Percentiles rank a stretch among this genome's conserved stretches.
These are phyloP conservation scores for Talaromyces islandicus DNA, from an alignment of 2,329 filamentous ascomycete species.

Conservation along the genomic window DNA sequence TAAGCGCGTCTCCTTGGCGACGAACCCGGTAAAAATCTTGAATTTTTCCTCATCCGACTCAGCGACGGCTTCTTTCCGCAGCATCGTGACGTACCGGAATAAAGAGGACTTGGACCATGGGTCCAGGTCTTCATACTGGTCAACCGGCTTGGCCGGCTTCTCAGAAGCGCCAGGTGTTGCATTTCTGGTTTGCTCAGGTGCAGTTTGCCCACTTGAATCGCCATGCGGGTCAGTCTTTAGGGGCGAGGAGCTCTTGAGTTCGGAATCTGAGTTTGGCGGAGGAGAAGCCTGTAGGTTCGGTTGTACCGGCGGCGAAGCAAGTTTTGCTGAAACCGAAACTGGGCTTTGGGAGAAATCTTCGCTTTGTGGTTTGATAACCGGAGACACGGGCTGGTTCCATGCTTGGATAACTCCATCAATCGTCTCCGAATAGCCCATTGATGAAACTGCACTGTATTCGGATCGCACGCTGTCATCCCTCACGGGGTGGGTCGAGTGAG, in stretches of 20 bases:
- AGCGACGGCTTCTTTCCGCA: conserved; percentile 45
- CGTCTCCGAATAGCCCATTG: conserved; percentile 25
- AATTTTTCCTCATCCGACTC: conserved; percentile 47
- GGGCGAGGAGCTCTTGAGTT: background rate
- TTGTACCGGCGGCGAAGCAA: conserved; percentile 10
- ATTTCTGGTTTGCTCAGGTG: conserved; percentile 2
- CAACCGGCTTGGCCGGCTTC: conserved; percentile 18
- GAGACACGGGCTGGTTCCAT: conserved; percentile 32
- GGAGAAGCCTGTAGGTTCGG: background rate
- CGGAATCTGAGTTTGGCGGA: conserved; percentile 5
- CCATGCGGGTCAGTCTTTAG: background rate
- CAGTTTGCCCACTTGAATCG: background rate
- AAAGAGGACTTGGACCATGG: conserved; percentile 53
- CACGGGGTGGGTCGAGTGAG: conserved; percentile 1
- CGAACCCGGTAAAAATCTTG: conserved; percentile 48
- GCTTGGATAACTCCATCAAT: conserved; percentile 41
- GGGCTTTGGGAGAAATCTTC: conserved; percentile 10
- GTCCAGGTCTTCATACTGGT: conserved; percentile 50
- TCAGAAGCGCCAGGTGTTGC: conserved; percentile 10
- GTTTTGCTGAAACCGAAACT: conserved; percentile 8
- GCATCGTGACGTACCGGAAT: conserved; percentile 50
- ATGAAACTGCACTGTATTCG: conserved; percentile 19
- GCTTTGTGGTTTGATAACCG: conserved; percentile 14
- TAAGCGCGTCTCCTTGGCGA: conserved; percentile 41
- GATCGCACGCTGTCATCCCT: conserved; percentile 26